Conservation (phyloP, 441 rosid species). For the Gossypium schwendimanii region DNA sequence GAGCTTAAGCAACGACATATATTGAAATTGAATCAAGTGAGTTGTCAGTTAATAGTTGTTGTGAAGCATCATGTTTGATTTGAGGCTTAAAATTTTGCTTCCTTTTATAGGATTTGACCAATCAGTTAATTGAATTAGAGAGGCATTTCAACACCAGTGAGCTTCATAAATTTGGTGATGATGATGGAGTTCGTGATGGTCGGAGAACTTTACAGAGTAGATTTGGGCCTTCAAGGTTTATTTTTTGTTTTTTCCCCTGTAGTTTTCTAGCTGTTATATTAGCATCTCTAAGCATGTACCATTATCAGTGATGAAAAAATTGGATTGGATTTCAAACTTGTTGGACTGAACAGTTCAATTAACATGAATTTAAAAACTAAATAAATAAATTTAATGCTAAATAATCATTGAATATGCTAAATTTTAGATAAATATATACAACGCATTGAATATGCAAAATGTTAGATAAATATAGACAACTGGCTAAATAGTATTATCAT, state of each 20-base stretch:
- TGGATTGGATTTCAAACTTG: not conserved
- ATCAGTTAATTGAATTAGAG: slow-evolving; percentile 77
- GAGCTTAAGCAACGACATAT: slow-evolving; percentile 69
- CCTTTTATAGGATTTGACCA: slow-evolving; percentile 64
- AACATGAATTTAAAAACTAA: not conserved
- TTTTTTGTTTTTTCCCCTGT: not conserved
- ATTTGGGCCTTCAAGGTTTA: slow-evolving; percentile 67
- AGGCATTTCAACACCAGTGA: slow-evolving; percentile 84
- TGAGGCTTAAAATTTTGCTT: slow-evolving; percentile 15
- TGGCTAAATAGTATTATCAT: not conserved
- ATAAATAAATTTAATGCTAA: not conserved
- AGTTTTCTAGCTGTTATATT: not conserved
- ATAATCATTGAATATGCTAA: not conserved
- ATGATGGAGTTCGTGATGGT: slow-evolving; percentile 34
- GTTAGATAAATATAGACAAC: not conserved
- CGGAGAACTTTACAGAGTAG: slow-evolving; percentile 42
- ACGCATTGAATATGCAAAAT: not conserved
- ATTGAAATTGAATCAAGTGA: slow-evolving; percentile 64
- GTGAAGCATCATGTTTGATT: slow-evolving; percentile 9
- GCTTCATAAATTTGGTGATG: slow-evolving; percentile 67
- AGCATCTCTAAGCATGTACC: not conserved
- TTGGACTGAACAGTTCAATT: not conserved
- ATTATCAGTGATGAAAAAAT: not conserved
- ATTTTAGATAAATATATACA: no score
- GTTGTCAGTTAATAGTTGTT: slow-evolving; percentile 13